Evolutionary conservation across 805 yeast genomes (phyloP), one percentile per base, ranked within the genome.

Genomic region (Candida awuae): DNA sequence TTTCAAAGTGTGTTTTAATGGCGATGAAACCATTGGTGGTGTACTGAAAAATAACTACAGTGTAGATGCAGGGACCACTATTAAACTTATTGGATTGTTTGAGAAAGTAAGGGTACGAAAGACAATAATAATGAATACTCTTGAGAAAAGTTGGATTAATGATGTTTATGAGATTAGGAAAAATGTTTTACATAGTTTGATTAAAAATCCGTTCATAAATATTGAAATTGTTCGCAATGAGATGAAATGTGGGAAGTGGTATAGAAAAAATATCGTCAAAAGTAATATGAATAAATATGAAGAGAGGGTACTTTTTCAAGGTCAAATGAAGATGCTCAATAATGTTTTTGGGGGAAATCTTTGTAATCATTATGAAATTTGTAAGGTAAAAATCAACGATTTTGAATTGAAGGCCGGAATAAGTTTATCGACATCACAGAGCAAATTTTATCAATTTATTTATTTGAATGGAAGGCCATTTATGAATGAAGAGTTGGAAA

Each of bases 81-180:
- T 71, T 4, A 43, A 48, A 3, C 59, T 64, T 4, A 44, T 56
- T 6, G 65, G 67, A 35, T 35, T 75, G 10, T 76, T 73, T 50
- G 55, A 55, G 2, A 62, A 56, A 18, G 26, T 66, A 1, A 74
- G 75, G 0, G 77, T 74, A 4, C 53, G 82, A 17, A 53, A 59
- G 23, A 42, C 39, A 1, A 58, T 57, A 6, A 21, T 62, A 1
- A 21, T 46, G 4, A 43, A 48, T 3, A 30, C 20, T 13, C 13
- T 38, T 6, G 29, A 23, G 9, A 21, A 42, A 1, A 49, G 64
- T 1, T 49, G 52, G 35, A 35, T 46, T 1, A 51, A 48, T 10
- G 20, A 60, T 0, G 32, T 59, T 0, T 56, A 49, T 12, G 58
- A 58, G 2, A 20, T 73, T 1, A 58, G 64, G 40, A 39, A 41